These are phyloP conservation scores for Articulospora tetracladia DNA, from an alignment of 495 filamentous ascomycete genomes.

Conservation along the genomic window DNA sequence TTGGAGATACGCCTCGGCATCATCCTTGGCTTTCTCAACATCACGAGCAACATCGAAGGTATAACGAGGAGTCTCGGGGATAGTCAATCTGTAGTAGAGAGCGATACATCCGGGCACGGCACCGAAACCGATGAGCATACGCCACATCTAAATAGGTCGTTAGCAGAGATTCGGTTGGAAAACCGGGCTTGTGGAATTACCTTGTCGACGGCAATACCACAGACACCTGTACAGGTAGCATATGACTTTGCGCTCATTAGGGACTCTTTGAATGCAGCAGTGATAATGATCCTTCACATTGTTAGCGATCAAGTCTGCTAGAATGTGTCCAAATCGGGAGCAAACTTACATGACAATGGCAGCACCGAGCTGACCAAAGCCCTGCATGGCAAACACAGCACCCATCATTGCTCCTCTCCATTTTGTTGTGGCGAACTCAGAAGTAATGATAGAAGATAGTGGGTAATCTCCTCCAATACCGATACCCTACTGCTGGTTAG, in stretches of 20 bases:
- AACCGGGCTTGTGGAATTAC: not conserved
- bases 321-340: no score
- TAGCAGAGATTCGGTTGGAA: not conserved
- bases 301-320: no score
- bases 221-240: constrained; percentile 57
- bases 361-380: constrained; percentile 69
- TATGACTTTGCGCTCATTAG: constrained; percentile 45
- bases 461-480: constrained; percentile 89
- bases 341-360: constrained; percentile 58
- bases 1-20: constrained; percentile 60
- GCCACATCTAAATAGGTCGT: constrained; percentile 56
- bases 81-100: constrained; percentile 78
- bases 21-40: constrained; percentile 56
- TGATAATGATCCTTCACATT: constrained; percentile 44
- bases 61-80: constrained; percentile 74
- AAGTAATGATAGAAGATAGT: constrained; percentile 78
- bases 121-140: constrained; percentile 71
- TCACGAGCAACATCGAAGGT: constrained; percentile 59
- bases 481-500: constrained; percentile 38
- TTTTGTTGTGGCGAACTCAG: constrained; percentile 74
- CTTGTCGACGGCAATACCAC: constrained; percentile 69
- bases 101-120: constrained; percentile 71
- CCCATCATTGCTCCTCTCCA: constrained; percentile 80
- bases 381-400: constrained; percentile 87
- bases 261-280: constrained; percentile 65